Evolutionary conservation across 2,329 filamentous ascomycete species (phyloP).

Genomic region (Orbilia blumenaviensis): DNA sequence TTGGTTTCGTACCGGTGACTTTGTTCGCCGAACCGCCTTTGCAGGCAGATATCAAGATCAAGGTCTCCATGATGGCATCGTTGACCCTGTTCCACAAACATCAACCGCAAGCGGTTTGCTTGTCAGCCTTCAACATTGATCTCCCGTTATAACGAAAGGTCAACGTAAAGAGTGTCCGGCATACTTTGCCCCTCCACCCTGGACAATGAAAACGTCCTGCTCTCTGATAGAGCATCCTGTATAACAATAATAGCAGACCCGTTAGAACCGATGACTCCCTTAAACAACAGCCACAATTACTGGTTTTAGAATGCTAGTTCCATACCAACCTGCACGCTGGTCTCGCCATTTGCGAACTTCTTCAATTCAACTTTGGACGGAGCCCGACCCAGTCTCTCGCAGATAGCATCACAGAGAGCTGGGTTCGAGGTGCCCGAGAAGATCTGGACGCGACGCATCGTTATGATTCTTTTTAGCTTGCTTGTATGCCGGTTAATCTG

Average conservation of each 20-base stretch:
- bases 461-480: not conserved
- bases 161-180: conserved; percentile 53
- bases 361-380: conserved; percentile 70
- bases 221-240: conserved; percentile 76
- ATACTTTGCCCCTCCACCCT: conserved; percentile 85
- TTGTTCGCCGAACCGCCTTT: conserved; percentile 97
- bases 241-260: not conserved
- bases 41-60: conserved; percentile 99
- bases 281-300: not conserved
- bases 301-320: conserved; percentile 58
- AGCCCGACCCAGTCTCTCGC: conserved; percentile 71
- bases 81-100: conserved; percentile 73
- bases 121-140: conserved; percentile 50
- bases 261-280: conserved; percentile 5
- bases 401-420: conserved; percentile 71
- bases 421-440: conserved; percentile 75
- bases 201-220: conserved; percentile 98
- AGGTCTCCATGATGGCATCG: conserved; percentile 97
- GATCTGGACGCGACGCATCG: conserved; percentile 73
- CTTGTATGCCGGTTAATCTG: conserved; percentile 1
- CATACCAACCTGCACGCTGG: conserved; percentile 71
- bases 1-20: conserved; percentile 78
- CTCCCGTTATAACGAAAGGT: conserved; percentile 35
- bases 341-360: conserved; percentile 77
- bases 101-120: conserved; percentile 46